phyloP scores from a whole-genome alignment of 805 yeast species.

The Yamadazyma kitorensis region DNA sequence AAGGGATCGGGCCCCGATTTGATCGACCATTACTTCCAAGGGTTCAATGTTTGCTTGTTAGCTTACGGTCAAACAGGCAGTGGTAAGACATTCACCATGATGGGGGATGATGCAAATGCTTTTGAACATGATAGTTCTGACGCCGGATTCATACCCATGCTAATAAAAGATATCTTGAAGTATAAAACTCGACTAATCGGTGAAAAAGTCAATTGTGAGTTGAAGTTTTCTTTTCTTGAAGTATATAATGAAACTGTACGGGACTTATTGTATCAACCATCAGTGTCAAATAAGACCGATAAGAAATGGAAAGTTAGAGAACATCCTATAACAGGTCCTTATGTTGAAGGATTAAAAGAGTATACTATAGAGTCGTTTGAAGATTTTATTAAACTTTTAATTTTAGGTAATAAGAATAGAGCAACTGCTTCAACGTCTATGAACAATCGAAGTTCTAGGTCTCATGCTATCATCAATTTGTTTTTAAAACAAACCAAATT shows the following conservation, averaged over 20 bases:
- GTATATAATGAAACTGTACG: slow-evolving; percentile 75
- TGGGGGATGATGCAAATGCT: slow-evolving; percentile 23
- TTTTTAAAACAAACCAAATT: slow-evolving; percentile 56
- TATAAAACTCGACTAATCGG: slow-evolving; percentile 35
- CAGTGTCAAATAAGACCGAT: slow-evolving; percentile 2
- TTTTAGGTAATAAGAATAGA: slow-evolving; percentile 52
- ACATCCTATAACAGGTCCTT: slow-evolving; percentile 63
- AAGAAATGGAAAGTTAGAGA: slow-evolving; percentile 57
- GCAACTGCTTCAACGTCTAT: slow-evolving; percentile 71
- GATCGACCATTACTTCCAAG: slow-evolving; percentile 46
- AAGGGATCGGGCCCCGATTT: slow-evolving; percentile 54
- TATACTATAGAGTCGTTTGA: slow-evolving; percentile 44
- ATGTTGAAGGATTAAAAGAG: slow-evolving; percentile 65
- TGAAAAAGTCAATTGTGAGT: slow-evolving; percentile 36
- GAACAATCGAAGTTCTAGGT: slow-evolving; percentile 72
- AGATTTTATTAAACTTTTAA: slow-evolving; percentile 48
- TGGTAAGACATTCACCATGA: slow-evolving; percentile 44
- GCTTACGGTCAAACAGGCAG: slow-evolving; percentile 46
- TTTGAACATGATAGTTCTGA: no score
- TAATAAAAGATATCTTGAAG: slow-evolving; percentile 53
- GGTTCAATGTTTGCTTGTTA: slow-evolving; percentile 40
- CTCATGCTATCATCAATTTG: slow-evolving; percentile 76
- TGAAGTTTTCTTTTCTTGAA: slow-evolving; percentile 62
- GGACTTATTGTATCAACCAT: slow-evolving; percentile 48
- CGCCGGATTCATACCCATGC: slow-evolving; percentile 36